phyloP scores from a whole-genome alignment of 2,329 filamentous ascomycete genomes.

The Colletotrichum scovillei region DNA sequence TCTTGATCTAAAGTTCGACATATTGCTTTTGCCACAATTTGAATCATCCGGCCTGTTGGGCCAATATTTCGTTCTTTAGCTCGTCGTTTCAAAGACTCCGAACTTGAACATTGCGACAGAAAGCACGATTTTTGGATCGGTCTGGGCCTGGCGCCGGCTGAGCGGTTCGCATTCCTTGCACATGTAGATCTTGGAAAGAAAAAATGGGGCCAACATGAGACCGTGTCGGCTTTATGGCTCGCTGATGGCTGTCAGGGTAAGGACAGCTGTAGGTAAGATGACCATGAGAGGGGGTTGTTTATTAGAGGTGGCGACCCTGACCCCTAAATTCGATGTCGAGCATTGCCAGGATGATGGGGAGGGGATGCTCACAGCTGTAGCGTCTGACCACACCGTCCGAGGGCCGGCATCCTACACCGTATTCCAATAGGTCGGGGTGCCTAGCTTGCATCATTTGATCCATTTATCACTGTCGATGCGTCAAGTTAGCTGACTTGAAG shows the following conservation, averaged over 20 bases:
- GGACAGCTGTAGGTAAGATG: neutral
- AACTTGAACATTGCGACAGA: too few species aligned
- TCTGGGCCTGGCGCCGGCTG: too few species aligned
- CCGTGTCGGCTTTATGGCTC: too few species aligned
- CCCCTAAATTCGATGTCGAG: neutral
- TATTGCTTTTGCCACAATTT: too few species aligned
- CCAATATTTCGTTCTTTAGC: too few species aligned
- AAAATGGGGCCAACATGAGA: neutral
- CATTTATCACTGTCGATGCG: neutral
- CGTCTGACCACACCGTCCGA: neutral
- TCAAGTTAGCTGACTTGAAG: too few species aligned
- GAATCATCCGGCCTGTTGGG: too few species aligned
- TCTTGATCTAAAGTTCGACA: too few species aligned
- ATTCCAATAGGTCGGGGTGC: neutral
- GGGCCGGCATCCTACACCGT: neutral
- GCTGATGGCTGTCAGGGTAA: neutral
- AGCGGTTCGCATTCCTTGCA: neutral
- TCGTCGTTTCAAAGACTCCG: too few species aligned
- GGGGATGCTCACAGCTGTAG: neutral
- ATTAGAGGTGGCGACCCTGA: neutral
- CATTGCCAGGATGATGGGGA: neutral
- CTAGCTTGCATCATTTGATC: neutral
- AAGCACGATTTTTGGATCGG: neutral
- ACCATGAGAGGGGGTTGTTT: neutral
- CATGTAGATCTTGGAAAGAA: neutral